phyloP scores from a whole-genome alignment of 2,329 filamentous ascomycete species.

The Ophiostoma himal-ulmi region DNA sequence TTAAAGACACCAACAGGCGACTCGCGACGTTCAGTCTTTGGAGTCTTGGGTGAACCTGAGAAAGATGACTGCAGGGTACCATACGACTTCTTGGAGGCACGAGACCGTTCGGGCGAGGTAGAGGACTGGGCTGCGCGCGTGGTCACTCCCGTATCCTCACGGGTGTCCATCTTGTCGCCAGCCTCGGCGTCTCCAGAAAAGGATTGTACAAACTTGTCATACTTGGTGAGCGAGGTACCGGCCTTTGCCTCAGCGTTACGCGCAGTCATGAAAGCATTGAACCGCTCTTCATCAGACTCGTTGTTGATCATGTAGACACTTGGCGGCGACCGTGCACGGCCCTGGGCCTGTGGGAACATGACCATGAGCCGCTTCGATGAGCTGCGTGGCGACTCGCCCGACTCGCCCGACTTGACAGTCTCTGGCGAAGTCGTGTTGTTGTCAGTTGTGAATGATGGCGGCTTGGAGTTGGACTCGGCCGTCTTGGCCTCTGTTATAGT shows the following conservation, averaged over 20 bases:
- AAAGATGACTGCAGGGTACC: neutral
- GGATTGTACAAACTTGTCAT: conserved; percentile 11
- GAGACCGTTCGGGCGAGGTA: neutral
- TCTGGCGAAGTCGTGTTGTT: conserved; percentile 14
- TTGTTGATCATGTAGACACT: conserved; percentile 19
- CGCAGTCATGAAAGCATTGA: conserved; percentile 17
- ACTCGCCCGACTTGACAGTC: neutral
- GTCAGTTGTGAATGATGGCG: neutral
- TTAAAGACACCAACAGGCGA: conserved; percentile 3
- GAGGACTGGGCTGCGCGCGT: neutral
- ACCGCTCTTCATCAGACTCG: conserved; percentile 22
- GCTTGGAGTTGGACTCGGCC: neutral
- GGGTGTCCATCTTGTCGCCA: conserved; percentile 1
- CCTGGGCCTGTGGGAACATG: conserved; percentile 17
- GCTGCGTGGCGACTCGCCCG: neutral
- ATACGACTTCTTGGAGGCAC: neutral
- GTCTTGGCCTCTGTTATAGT: neutral
- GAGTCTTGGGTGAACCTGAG: neutral
- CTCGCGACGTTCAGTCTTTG: conserved; percentile 12
- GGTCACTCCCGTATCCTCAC: neutral
- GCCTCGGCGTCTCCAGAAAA: neutral
- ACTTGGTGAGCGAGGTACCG: conserved; percentile 4
- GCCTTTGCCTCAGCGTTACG: conserved; percentile 20
- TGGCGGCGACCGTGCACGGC: conserved; percentile 22
- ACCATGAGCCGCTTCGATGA: conserved; percentile 23